Conservation (phyloP, 352 stramenopile genomes). For the Phytophthora europaea region DNA sequence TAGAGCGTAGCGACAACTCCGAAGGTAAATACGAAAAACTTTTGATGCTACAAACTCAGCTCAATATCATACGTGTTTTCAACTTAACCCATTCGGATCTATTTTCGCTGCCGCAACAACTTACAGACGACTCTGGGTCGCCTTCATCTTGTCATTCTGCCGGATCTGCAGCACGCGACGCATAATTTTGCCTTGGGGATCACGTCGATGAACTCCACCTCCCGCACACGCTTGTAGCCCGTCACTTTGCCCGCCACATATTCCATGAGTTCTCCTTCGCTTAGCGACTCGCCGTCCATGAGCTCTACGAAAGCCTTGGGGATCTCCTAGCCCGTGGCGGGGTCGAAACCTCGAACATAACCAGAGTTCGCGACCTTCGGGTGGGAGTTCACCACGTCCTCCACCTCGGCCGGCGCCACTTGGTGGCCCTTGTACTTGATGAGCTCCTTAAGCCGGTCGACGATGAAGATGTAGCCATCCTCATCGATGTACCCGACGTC, state of each 20-base stretch:
- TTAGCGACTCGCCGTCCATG: slow-evolving; percentile 53
- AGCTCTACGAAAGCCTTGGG: slow-evolving; percentile 94
- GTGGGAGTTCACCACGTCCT: slow-evolving; percentile 92
- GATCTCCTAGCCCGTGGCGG: slow-evolving; percentile 83
- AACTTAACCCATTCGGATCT: background rate
- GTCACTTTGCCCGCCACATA: slow-evolving; percentile 88
- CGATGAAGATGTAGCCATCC: slow-evolving; percentile 94
- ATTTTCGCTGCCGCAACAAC: background rate
- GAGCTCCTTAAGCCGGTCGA: slow-evolving; percentile 95
- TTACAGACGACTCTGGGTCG: slow-evolving; percentile 38
- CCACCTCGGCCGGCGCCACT: slow-evolving; percentile 93
- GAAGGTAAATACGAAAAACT: background rate
- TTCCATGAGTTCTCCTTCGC: slow-evolving; percentile 77
- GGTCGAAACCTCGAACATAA: slow-evolving; percentile 60
- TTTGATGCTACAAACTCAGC: background rate
- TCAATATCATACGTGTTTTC: slow-evolving; percentile 6
- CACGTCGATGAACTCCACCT: slow-evolving; percentile 88
- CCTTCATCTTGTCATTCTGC: slow-evolving; percentile 47
- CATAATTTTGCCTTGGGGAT: slow-evolving; percentile 97
- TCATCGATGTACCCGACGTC: slow-evolving; percentile 94
- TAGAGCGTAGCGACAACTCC: background rate
- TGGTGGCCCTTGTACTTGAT: slow-evolving; percentile 97
- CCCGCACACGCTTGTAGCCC: slow-evolving; percentile 89
- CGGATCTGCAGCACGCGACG: slow-evolving; percentile 75
- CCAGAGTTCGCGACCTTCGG: slow-evolving; percentile 52